Percentiles rank a stretch among this genome's conserved stretches.
phyloP scores from a whole-genome alignment of 1,139 yeast genomes.

The Saccharomyces uvarum region DNA sequence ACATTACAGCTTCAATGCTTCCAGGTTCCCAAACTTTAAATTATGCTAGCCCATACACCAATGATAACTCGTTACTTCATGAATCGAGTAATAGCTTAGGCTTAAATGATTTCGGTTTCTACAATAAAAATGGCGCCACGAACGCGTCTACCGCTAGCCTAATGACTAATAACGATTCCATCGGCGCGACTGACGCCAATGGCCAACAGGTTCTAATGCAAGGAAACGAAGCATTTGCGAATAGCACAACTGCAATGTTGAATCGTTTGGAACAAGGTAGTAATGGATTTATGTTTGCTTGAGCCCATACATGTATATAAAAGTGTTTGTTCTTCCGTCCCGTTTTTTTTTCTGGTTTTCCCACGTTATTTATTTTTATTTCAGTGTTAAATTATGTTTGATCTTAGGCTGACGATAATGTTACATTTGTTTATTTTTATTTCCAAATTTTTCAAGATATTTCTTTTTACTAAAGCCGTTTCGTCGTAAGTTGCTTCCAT shows the following conservation, averaged over 20 bases:
- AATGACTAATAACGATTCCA: neutral
- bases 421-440: neutral
- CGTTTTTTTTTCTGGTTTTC: constrained; percentile 1
- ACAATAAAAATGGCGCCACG: neutral
- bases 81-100: neutral
- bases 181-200: constrained; percentile 4
- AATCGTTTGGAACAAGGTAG: constrained; percentile 25
- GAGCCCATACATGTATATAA: constrained; percentile 2
- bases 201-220: constrained; percentile 5
- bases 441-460: neutral
- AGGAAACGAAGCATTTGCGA: constrained; percentile 5
- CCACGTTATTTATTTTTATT: neutral
- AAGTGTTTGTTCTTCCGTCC: neutral
- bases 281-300: constrained; percentile 22
- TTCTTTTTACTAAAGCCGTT: neutral
- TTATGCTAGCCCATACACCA: neutral
- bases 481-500: neutral
- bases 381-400: neutral
- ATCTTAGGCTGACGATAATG: neutral
- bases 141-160: neutral
- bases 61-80: constrained; percentile 1
- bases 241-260: constrained; percentile 13
- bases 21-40: constrained; percentile 13
- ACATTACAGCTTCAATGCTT: constrained; percentile 6
- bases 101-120: constrained; percentile 2